A percentile compares a stretch with the other conserved stretches of the same genome.
Evolutionary conservation across 148 eudicot genomes (phyloP).

Genomic region (Pouteria glomerata): DNA sequence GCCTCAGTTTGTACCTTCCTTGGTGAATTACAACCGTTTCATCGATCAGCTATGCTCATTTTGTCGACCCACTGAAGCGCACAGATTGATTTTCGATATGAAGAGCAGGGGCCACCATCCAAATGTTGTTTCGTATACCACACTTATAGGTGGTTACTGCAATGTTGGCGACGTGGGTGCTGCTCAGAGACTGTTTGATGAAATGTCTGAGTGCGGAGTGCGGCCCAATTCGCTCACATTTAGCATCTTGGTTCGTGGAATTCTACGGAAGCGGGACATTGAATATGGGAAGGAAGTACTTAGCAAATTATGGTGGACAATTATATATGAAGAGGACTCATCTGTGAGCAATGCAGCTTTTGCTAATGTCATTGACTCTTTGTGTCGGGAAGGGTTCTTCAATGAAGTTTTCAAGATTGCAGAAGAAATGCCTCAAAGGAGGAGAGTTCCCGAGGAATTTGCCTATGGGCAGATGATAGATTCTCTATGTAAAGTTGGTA

Average conservation of each 20-base stretch:
- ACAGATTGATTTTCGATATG: constrained; percentile 58
- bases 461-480: constrained; percentile 72
- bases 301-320: constrained; percentile 49
- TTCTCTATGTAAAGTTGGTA: constrained; percentile 62
- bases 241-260: constrained; percentile 59
- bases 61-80: constrained; percentile 35
- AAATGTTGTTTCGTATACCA: constrained; percentile 64
- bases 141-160: constrained; percentile 68
- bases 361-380: constrained; percentile 51
- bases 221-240: constrained; percentile 53
- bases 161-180: constrained; percentile 39
- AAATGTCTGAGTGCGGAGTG: constrained; percentile 54
- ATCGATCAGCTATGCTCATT: constrained; percentile 56
- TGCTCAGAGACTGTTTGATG: constrained; percentile 63
- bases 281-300: constrained; percentile 36
- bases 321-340: constrained; percentile 31
- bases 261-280: constrained; percentile 40
- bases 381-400: constrained; percentile 66
- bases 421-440: constrained; percentile 68
- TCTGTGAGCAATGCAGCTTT: constrained; percentile 64
- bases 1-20: constrained; percentile 54
- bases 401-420: constrained; percentile 59
- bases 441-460: constrained; percentile 48
- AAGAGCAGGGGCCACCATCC: constrained; percentile 52
- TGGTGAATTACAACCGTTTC: constrained; percentile 70